phyloP scores from a whole-genome alignment of 352 stramenopile species.

The Blastocystis sp. region DNA sequence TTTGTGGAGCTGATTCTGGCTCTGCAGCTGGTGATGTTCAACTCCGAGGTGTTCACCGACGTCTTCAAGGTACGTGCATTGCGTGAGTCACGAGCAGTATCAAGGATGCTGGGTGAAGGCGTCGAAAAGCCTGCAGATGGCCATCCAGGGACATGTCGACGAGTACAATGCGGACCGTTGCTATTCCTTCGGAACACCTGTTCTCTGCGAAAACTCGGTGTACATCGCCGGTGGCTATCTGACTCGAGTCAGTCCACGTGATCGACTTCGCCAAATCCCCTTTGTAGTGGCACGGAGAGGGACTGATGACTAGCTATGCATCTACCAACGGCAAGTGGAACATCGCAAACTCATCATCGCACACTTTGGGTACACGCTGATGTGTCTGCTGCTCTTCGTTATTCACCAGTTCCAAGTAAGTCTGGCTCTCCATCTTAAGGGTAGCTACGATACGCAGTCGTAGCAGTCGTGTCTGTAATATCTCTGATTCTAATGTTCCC shows the following conservation, averaged over 20 bases:
- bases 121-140: background rate
- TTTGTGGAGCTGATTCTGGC: background rate
- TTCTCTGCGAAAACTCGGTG: background rate
- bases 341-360: constrained; percentile 24
- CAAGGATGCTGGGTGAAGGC: constrained; percentile 13
- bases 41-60: background rate
- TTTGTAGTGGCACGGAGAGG: background rate
- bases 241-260: background rate
- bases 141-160: constrained; percentile 5
- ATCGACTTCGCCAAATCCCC: background rate
- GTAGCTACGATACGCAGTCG: constrained; percentile 41
- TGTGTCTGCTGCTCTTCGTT: background rate
- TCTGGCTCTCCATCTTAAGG: background rate
- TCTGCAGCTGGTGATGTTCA: background rate
- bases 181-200: constrained; percentile 1
- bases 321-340: constrained; percentile 25
- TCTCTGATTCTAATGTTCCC: constrained; percentile 57
- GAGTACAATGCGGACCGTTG: background rate
- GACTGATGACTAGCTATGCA: background rate
- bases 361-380: background rate
- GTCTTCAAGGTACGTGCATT: background rate
- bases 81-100: background rate
- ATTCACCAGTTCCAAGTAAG: constrained; percentile 11
- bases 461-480: constrained; percentile 12
- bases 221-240: constrained; percentile 14